Evolutionary conservation across 176 grass and related monocot species (phyloP).

Genomic region (Poa pratensis): DNA sequence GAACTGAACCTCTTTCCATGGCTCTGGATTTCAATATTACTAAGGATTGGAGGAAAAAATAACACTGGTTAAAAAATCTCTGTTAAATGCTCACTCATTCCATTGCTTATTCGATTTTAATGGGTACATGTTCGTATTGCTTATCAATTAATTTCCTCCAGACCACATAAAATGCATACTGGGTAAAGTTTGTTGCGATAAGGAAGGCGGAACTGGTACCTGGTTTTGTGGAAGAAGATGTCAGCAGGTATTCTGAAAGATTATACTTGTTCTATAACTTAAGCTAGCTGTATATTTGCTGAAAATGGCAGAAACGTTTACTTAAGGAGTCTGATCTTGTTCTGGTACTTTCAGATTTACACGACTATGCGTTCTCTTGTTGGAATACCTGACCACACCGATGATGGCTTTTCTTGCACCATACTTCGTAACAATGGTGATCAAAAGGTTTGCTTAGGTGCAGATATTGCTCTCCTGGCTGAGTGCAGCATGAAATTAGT

Average conservation of each 20-base stretch:
- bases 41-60: constrained; percentile 2
- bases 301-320: constrained; percentile 25
- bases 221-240: constrained; percentile 89
- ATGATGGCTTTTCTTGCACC: constrained; percentile 62
- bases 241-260: constrained; percentile 62
- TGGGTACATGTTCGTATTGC: constrained; percentile 3
- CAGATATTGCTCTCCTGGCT: constrained; percentile 70
- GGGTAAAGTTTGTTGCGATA: constrained; percentile 44
- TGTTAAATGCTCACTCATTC: constrained; percentile 17
- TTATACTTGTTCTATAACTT: constrained; percentile 35
- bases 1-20: constrained; percentile 5
- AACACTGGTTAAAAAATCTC: constrained; percentile 3
- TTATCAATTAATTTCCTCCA: constrained; percentile 53
- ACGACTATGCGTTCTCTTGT: constrained; percentile 58
- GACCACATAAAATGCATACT: constrained; percentile 80
- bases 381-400: constrained; percentile 62
- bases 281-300: not conserved
- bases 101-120: constrained; percentile 14
- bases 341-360: constrained; percentile 60
- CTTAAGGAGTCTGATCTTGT: constrained; percentile 33
- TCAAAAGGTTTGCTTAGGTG: constrained; percentile 52
- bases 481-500: constrained; percentile 97
- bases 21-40: constrained; percentile 18
- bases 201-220: constrained; percentile 45
- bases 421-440: constrained; percentile 75